phyloP scores from a whole-genome alignment of 371 early-diverging fungal genomes.

The Mucor irregularis region DNA sequence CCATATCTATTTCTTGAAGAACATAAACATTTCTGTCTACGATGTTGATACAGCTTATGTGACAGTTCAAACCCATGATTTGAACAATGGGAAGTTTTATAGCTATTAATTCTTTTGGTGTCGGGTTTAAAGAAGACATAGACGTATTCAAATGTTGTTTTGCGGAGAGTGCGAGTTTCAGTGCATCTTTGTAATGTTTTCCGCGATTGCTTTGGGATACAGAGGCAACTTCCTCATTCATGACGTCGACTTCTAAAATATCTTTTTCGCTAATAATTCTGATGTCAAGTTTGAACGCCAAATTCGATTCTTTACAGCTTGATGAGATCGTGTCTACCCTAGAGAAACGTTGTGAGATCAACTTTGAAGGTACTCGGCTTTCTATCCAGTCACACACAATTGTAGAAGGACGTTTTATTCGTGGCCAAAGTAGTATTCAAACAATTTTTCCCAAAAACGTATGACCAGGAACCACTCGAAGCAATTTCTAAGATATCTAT shows the following conservation, averaged over 20 bases:
- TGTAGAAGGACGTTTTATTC: neutral
- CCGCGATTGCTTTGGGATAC: neutral
- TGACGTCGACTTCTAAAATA: neutral
- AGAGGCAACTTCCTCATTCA: slow-evolving; percentile 3
- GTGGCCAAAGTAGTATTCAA: slow-evolving; percentile 6
- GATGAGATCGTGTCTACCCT: slow-evolving; percentile 2
- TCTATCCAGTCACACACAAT: slow-evolving; percentile 9
- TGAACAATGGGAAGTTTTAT: slow-evolving; percentile 10
- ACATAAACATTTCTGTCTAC: neutral
- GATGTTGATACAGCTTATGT: neutral
- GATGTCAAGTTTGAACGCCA: slow-evolving; percentile 6
- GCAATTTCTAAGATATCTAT: slow-evolving; percentile 4
- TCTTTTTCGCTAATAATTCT: slow-evolving; percentile 2
- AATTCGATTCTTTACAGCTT: slow-evolving; percentile 3
- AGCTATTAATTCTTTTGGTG: neutral
- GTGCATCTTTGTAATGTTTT: slow-evolving; percentile 2
- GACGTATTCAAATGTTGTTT: slow-evolving; percentile 6
- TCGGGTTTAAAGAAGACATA: neutral
- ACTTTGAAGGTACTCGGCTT: slow-evolving; percentile 2
- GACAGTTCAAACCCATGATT: slow-evolving; percentile 8
- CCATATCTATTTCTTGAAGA: no score
- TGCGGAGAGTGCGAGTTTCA: neutral
- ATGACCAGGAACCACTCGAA: neutral
- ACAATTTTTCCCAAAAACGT: neutral
- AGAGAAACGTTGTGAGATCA: slow-evolving; percentile 3